Base-by-base conservation (phyloP, 2,329 filamentous ascomycete genomes). In the Talaromyces sp. region DNA sequence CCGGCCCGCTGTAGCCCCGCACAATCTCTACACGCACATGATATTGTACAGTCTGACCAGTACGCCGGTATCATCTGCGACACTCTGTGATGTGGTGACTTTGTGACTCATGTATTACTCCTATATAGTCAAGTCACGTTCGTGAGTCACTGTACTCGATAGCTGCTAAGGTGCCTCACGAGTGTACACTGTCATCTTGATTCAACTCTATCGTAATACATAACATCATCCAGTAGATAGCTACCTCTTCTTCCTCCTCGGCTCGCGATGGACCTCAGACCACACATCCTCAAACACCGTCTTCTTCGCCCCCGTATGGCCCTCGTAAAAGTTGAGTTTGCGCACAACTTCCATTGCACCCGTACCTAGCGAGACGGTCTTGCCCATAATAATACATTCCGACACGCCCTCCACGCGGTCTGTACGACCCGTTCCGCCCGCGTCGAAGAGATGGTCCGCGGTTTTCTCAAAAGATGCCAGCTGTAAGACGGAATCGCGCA, bases 311-410 rank as follows among this genome's bases (percentile, higher is more conserved):
- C 77, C 78, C 31, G 91, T 77, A 68, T 89, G 79, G 37, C 80
- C 79, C 59, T 86, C 82, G 44, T 80, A 80, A 64, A 96, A 83
- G 65, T 88, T 88, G 66, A 98, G 77, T 63, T 86, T 84, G 48
- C 93, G 82, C 2, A 97, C 90, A 25, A 98, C 90, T 73, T 96
- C 88, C 83, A 98, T 95, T 1, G 91, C 89, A 4, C 95, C 95
- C 0, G 95, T 99, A 5, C 95, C 95, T 39, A 99, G 82, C 50
- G 85, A 85, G 85, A 98, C 96, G 46, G 89, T 93, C 82, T 98
- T 93, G 16, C 95, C 95, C 88, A 98, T 95, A 73, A 99, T 99
- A 73, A 99, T 98, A 77, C 92, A 96, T 79, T 99, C 95, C 61
- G 86, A 91, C 9, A 99, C 95, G 70, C 95, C 95, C 75, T 96